Evolutionary conservation across 345 rosid genomes (phyloP).

Genomic region (Aegle marmelos): DNA sequence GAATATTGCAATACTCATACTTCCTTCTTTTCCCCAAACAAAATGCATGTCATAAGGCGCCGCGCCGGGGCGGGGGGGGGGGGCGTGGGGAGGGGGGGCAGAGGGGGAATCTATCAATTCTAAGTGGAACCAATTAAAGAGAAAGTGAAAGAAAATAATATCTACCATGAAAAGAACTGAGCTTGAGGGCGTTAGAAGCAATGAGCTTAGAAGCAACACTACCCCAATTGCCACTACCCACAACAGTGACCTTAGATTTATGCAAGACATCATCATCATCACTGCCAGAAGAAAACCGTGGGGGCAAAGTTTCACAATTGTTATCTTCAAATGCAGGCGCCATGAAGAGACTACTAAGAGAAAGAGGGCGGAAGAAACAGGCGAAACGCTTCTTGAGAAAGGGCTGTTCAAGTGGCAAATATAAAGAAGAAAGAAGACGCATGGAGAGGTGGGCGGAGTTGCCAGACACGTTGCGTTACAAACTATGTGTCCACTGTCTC

Average conservation of each 20-base stretch:
- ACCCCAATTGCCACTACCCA: conserved; percentile 99
- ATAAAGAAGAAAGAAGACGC: conserved; percentile 27
- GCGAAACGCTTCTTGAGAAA: background rate
- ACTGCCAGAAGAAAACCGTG: background rate
- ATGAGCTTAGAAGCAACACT: conserved; percentile 97
- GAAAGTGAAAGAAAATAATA: background rate
- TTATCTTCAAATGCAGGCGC: conserved; percentile 32
- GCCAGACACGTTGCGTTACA: conserved; percentile 37
- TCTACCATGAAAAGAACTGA: conserved; percentile 72
- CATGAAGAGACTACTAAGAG: conserved; percentile 19
- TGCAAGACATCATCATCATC: background rate
- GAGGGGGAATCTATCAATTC: background rate
- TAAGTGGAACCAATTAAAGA: background rate
- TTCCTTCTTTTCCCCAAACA: background rate
- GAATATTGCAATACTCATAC: background rate
- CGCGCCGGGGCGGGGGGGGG: no score
- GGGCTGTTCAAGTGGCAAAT: conserved; percentile 5
- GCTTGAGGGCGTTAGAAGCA: conserved; percentile 78
- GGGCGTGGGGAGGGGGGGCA: no score
- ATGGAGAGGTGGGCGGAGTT: conserved; percentile 32
- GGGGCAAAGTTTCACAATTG: background rate
- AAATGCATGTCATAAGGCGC: background rate
- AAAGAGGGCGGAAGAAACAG: conserved; percentile 14
- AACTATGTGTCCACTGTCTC: conserved; percentile 24
- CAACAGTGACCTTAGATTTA: conserved; percentile 69